Conservation (phyloP, 208 protist species). For the Herpetomonas tarakana region DNA sequence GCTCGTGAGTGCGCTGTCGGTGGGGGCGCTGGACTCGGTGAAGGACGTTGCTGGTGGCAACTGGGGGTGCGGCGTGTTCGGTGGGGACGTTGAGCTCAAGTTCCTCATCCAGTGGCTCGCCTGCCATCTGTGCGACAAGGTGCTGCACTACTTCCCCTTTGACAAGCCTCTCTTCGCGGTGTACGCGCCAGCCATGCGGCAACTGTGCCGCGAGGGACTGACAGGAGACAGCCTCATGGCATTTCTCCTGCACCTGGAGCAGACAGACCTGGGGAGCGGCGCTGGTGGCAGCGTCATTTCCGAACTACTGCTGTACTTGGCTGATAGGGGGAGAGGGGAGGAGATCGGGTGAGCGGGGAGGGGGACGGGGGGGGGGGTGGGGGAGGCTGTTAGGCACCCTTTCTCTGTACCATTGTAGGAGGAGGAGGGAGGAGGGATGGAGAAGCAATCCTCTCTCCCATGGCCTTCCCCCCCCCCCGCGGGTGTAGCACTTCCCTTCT, state of each 20-base stretch:
- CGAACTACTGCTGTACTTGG: slow-evolving; percentile 4
- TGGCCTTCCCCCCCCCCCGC: too few relatives aligned
- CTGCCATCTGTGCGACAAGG: slow-evolving; percentile 20
- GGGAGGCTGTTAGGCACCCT: too few relatives aligned
- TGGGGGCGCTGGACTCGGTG: slow-evolving; percentile 1
- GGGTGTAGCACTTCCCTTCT: too few relatives aligned
- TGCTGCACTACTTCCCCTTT: slow-evolving; percentile 44
- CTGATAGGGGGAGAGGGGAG: too few relatives aligned
- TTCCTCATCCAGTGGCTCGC: slow-evolving; percentile 57
- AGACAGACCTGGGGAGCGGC: background rate
- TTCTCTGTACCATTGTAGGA: too few relatives aligned
- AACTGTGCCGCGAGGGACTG: slow-evolving; percentile 2
- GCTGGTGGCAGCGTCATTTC: slow-evolving; percentile 3
- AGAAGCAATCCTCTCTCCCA: too few relatives aligned
- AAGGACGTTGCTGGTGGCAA: slow-evolving; percentile 37
- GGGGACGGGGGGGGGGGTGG: too few relatives aligned
- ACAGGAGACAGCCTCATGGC: slow-evolving; percentile 3
- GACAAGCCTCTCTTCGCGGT: slow-evolving; percentile 9
- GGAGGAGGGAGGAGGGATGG: too few relatives aligned
- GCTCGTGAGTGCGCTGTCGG: slow-evolving; percentile 14
- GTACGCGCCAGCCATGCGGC: background rate
- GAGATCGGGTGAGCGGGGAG: too few relatives aligned
- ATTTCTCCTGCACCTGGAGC: slow-evolving; percentile 9
- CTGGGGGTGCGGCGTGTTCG: slow-evolving; percentile 86
- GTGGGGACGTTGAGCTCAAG: slow-evolving; percentile 66